Evolutionary conservation across 2,329 filamentous ascomycete genomes (phyloP), one percentile per base, ranked within the genome.

Genomic region (Epichloe gansuensis): DNA sequence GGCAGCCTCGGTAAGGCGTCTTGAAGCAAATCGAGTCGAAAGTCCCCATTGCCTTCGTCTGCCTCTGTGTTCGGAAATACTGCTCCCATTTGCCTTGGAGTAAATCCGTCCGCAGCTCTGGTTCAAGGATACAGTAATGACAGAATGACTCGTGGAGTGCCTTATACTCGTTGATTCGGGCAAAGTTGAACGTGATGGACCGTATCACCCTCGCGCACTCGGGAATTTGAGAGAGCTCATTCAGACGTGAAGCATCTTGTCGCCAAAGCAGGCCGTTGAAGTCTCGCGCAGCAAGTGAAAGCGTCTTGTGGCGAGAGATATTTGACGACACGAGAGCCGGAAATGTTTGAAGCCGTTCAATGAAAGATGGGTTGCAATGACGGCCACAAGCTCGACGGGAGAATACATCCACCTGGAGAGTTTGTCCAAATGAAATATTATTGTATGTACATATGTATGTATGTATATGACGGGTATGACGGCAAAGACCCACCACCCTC

Each of bases 251-350:
- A 43, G 73, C 66, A 56, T 77, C 74, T 7, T 73, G 65, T 50
- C 69, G 67, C 69, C 72, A 75, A 49, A 68, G 68, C 46, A 75
- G 61, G 17, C 68, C 67, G 25, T 62, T 65, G 60, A 78, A 75
- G 51, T 63, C 57, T 3, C 69, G 58, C n/a, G 63, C 59, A 28
- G 75, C 57, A 53, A 76, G 61, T 53, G n/a, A n/a, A 68, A 72
- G 25, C 72, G 68, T 55, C 70, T 70, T 51, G 72, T 72, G 3
- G 73, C 61, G 34, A 69, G 65, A 41, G 72, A 72, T 39, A 71
- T 60, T 28, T 62, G 64, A 13, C 60, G 63, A 39, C 65, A 70
- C 48, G 63, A 62, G 34, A 71, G 68, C 12, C 75, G 70, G 41
- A 77, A 66, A 51, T 59, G 64, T 53, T 65, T 66, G 41, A 73